These are phyloP conservation scores for Amanita exitialis DNA, from an alignment of 768 basidiomycete genomes.

Conservation along the genomic window DNA sequence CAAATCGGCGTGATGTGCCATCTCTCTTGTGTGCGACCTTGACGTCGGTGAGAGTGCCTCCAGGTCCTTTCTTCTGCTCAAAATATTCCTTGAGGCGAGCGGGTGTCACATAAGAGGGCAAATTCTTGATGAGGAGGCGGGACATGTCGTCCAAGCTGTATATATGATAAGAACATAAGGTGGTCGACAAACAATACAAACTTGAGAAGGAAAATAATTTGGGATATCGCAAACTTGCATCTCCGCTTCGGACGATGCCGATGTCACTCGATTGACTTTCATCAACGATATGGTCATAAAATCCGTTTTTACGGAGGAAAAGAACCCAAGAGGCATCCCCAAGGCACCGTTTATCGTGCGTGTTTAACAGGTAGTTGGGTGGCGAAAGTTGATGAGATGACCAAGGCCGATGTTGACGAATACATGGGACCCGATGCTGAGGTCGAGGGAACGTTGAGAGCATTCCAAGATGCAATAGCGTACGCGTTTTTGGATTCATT, in stretches of 20 bases:
- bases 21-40: constrained; percentile 70
- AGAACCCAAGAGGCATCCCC: constrained; percentile 90
- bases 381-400: neutral
- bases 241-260: constrained; percentile 16
- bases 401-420: constrained; percentile 77
- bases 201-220: constrained; percentile 4
- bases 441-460: constrained; percentile 67
- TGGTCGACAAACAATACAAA: constrained; percentile 1
- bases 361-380: constrained; percentile 7
- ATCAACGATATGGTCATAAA: constrained; percentile 6
- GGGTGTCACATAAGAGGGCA: constrained; percentile 61
- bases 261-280: neutral
- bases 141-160: constrained; percentile 41
- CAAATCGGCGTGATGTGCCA: constrained; percentile 80
- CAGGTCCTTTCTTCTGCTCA: constrained; percentile 45
- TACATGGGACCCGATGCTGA: constrained; percentile 75
- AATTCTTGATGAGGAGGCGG: constrained; percentile 74
- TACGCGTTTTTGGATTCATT: constrained; percentile 32
- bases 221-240: constrained; percentile 1
- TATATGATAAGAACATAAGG: neutral
- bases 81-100: constrained; percentile 61
- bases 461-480: constrained; percentile 91
- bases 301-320: constrained; percentile 31
- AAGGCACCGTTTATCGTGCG: constrained; percentile 90
- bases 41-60: constrained; percentile 74